Base-by-base conservation (phyloP, 768 basidiomycete genomes). In the Cytidiella melzeri region DNA sequence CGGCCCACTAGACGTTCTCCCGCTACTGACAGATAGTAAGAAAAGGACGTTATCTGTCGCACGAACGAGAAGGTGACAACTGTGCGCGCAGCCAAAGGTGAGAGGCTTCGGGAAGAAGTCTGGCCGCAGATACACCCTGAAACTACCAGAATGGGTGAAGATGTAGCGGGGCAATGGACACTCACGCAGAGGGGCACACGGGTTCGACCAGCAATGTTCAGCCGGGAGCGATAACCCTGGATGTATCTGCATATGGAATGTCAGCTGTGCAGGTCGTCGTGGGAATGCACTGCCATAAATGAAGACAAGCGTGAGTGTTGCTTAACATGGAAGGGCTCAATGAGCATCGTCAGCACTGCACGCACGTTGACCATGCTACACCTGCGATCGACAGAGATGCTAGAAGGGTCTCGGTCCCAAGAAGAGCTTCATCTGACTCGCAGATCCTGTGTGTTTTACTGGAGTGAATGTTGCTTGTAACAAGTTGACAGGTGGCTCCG, bases 71-170 rank as follows among this genome's bases (percentile, higher is more conserved):
- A 37, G n/a, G 40, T 41, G 9, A 41, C 40, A 18, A 18, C 40
- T 41, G 40, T 41, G 40, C 23, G 9, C 40, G 40, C 40, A 41
- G 40, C 40, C 9, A 19, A 18, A 18, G n/a, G 18, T 9, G 40
- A 41, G 12, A 12, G 9, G 5, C 34, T 40, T 47, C 38, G 19
- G 7, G 40, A 41, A 23, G 40, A 41, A 41, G 36, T 37, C 36
- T 11, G 45, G 50, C n/a, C n/a, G n/a, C n/a, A n/a, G 36, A 37
- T 53, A 53, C 15, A 44, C 41, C 24, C 38, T 43, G 52, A 43
- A 18, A 21, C 39, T 53, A 9, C 52, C 52, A n/a, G 39, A 48
- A 48, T 15, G 11, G 37, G 51, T 19, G 40, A 47, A 28, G 36
- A n/a, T n/a, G n/a, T n/a, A n/a, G n/a, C n/a, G n/a, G n/a, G n/a